These are phyloP conservation scores for Phytophthora cryptogea DNA, from an alignment of 352 stramenopile genomes.

Conservation along the genomic window DNA sequence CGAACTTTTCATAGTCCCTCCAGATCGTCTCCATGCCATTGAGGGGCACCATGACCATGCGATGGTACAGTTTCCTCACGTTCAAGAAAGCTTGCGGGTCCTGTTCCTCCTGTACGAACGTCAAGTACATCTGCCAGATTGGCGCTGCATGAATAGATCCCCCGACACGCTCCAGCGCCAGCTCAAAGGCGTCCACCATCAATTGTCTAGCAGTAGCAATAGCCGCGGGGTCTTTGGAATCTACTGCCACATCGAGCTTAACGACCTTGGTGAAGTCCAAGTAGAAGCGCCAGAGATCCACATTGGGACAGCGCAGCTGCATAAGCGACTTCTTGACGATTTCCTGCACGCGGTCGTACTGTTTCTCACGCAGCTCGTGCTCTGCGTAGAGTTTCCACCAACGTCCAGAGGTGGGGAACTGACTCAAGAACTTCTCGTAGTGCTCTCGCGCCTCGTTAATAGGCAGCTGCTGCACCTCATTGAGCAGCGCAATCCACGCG, in stretches of 20 bases:
- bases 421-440: slow-evolving; percentile 77
- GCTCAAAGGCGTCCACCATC: slow-evolving; percentile 87
- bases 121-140: slow-evolving; percentile 85
- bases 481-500: slow-evolving; percentile 80
- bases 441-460: slow-evolving; percentile 67
- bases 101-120: slow-evolving; percentile 79
- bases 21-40: slow-evolving; percentile 83
- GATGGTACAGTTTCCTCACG: slow-evolving; percentile 87
- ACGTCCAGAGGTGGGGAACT: slow-evolving; percentile 76
- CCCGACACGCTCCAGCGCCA: slow-evolving; percentile 83
- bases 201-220: slow-evolving; percentile 69
- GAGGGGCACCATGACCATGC: slow-evolving; percentile 76
- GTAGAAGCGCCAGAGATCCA: slow-evolving; percentile 90
- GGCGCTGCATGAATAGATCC: slow-evolving; percentile 75
- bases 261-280: slow-evolving; percentile 88
- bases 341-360: slow-evolving; percentile 86
- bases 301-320: slow-evolving; percentile 76
- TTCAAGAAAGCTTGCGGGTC: slow-evolving; percentile 75
- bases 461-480: slow-evolving; percentile 72
- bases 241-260: slow-evolving; percentile 75
- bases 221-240: slow-evolving; percentile 57
- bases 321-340: slow-evolving; percentile 91
- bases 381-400: slow-evolving; percentile 90
- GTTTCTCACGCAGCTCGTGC: slow-evolving; percentile 83
- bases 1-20: slow-evolving; percentile 90